These are phyloP conservation scores for Blastosporella zonata DNA, from an alignment of 1,284 basidiomycete species.

Conservation along the genomic window DNA sequence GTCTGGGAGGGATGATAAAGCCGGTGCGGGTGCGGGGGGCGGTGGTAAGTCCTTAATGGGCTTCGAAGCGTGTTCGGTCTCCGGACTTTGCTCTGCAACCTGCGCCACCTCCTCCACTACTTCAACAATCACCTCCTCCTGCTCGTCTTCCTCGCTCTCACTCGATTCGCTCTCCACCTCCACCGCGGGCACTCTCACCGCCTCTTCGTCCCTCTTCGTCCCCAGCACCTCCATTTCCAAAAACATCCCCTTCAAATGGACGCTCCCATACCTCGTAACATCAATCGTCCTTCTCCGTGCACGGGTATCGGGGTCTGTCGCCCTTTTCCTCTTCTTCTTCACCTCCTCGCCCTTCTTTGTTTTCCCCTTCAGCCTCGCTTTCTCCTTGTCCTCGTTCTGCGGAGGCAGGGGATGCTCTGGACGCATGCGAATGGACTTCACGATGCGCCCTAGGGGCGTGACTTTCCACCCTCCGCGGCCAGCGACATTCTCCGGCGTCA, in stretches of 20 bases:
- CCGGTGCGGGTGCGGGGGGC: neutral
- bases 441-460: conserved; percentile 62
- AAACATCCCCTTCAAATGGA: conserved; percentile 63
- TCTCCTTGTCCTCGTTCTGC: conserved; percentile 22
- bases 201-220: conserved; percentile 10
- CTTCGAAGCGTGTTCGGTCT: neutral
- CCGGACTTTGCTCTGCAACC: conserved; percentile 2
- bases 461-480: conserved; percentile 60
- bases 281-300: conserved; percentile 60
- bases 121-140: conserved; percentile 6
- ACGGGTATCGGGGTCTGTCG: conserved; percentile 41
- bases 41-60: neutral
- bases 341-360: conserved; percentile 18
- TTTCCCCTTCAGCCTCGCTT: conserved; percentile 15
- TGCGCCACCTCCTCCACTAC: neutral
- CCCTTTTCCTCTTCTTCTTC: conserved; percentile 32
- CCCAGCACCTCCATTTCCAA: conserved; percentile 42
- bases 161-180: conserved; percentile 12
- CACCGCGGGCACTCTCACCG: neutral
- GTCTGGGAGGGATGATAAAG: conserved; percentile 8
- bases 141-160: conserved; percentile 18
- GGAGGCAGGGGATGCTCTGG: conserved; percentile 57
- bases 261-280: conserved; percentile 63
- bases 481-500: conserved; percentile 53
- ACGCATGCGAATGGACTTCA: conserved; percentile 64